Base-by-base conservation (phyloP, 2,329 filamentous ascomycete species). In the Venturia asperata region DNA sequence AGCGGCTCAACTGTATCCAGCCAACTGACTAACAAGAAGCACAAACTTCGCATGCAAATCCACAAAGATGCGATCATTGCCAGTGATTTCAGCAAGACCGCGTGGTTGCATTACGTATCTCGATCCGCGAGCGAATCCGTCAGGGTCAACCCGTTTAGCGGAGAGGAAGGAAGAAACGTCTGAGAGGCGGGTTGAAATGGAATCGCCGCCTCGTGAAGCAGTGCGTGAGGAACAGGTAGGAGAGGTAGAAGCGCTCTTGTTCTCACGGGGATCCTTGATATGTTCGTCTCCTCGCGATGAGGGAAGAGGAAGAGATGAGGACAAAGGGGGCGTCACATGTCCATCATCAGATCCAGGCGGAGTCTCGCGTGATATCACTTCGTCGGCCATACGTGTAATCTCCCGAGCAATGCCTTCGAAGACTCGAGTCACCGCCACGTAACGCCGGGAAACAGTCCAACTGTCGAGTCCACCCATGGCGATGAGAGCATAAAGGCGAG, bases 51-150 rank as follows among this genome's bases (percentile, higher is more conserved):
- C 79, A 71, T 85, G 83, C 10, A 85, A 72, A 68, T 84, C 80
- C 13, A 83, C 80, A 69, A 85, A 85, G 68, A 85, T 82, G 72
- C 81, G 79, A 66, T 83, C 82, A 65, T 83, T 81, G 45, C 83
- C 83, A 6, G 84, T 81, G 62, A 85, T 84, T 70, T 85, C 83
- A 17, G 80, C 79, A n/a, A 85, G 73, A 64, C 81, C 82, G 67
- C 83, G 80, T 27, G 82, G 81, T 61, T 80, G 79, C 69, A 82
- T 80, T 65, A 74, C 70, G 41, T 82, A 81, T 61, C 81, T 81
- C 5, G 77, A 77, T 10, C 81, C 76, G 4, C 65, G 30, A 58
- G 82, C 78, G 66, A 81, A 81, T 7, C 83, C 82, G 69, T 83
- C 81, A 2, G 82, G 82, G 67, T 85, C 83, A 30, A 83, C 74